Conservation (phyloP, 768 basidiomycete species). For the Termitomyces sp. region DNA sequence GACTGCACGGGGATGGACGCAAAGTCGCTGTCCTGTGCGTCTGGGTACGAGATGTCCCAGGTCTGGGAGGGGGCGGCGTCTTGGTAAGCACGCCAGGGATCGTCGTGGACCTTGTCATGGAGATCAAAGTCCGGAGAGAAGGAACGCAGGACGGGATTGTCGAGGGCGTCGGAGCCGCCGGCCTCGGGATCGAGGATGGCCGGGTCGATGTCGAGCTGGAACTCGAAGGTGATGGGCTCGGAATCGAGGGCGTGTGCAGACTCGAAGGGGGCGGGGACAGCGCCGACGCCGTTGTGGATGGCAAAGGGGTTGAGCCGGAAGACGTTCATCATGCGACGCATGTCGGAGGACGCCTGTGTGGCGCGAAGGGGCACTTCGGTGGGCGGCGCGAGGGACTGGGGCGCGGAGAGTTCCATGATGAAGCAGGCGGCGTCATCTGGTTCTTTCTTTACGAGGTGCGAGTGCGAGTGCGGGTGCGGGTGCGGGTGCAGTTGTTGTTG, state of each 20-base stretch:
- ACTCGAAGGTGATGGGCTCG: constrained; percentile 60
- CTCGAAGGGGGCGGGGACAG: constrained; percentile 30
- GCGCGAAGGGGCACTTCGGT: constrained; percentile 72
- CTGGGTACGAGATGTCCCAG: constrained; percentile 15
- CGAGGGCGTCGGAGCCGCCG: neutral
- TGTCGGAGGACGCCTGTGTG: constrained; percentile 62
- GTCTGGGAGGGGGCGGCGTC: constrained; percentile 2
- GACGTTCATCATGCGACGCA: constrained; percentile 74
- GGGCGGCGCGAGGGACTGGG: constrained; percentile 41
- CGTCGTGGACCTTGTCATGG: constrained; percentile 9
- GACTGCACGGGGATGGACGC: constrained; percentile 1
- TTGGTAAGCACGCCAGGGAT: constrained; percentile 14
- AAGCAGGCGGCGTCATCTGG: constrained; percentile 35
- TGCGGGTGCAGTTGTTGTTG: too few relatives aligned
- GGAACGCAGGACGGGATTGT: constrained; percentile 20
- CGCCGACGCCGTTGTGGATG: constrained; percentile 45
- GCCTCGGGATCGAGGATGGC: constrained; percentile 14
- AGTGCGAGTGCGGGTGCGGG: too few relatives aligned
- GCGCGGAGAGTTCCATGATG: constrained; percentile 36
- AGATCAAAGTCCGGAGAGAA: constrained; percentile 37
- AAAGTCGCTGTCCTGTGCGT: constrained; percentile 3
- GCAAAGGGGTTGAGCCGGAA: constrained; percentile 77
- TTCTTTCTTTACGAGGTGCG: too few relatives aligned
- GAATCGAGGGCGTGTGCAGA: constrained; percentile 56
- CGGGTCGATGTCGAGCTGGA: constrained; percentile 44